Percentiles rank a stretch among this genome's conserved stretches.
Conservation (phyloP, 164 flowering plant species). For the Taxillus chinensis region DNA sequence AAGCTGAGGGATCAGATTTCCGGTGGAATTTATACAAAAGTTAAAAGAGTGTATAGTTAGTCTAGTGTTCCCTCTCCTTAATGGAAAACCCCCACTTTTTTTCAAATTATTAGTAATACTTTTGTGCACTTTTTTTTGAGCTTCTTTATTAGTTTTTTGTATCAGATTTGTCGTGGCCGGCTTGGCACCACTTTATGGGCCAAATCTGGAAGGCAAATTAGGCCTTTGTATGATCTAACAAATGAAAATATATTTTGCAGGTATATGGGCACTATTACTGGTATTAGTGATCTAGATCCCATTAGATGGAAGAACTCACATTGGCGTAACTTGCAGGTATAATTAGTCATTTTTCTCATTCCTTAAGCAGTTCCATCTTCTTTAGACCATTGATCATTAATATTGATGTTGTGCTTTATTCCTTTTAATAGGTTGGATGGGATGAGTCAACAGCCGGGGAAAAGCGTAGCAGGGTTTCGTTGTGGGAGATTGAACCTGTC, state of each 20-base stretch:
- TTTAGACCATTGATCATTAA: background rate
- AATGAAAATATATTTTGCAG: conserved; percentile 30
- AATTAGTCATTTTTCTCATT: conserved; percentile 2
- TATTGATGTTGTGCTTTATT: background rate
- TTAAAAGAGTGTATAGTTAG: too few species aligned
- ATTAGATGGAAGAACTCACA: conserved; percentile 96
- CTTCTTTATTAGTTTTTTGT: too few species aligned
- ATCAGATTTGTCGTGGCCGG: too few species aligned
- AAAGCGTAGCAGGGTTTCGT: conserved; percentile 80
- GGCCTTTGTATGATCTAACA: too few species aligned
- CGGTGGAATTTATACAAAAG: too few species aligned
- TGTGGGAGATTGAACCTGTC: conserved; percentile 99
- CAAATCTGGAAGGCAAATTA: too few species aligned
- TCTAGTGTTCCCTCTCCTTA: too few species aligned
- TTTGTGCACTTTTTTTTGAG: too few species aligned
- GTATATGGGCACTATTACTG: conserved; percentile 97
- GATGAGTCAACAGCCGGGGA: conserved; percentile 96
- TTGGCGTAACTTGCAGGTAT: conserved; percentile 97
- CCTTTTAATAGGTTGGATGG: conserved; percentile 75
- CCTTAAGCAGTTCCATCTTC: background rate
- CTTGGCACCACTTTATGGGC: too few species aligned
- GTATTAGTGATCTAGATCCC: conserved; percentile 86
- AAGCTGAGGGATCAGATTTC: too few species aligned
- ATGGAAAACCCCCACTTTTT: too few species aligned
- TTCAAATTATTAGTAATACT: too few species aligned